phyloP scores from a whole-genome alignment of 1,284 basidiomycete species.

The Peniophora sp. region DNA sequence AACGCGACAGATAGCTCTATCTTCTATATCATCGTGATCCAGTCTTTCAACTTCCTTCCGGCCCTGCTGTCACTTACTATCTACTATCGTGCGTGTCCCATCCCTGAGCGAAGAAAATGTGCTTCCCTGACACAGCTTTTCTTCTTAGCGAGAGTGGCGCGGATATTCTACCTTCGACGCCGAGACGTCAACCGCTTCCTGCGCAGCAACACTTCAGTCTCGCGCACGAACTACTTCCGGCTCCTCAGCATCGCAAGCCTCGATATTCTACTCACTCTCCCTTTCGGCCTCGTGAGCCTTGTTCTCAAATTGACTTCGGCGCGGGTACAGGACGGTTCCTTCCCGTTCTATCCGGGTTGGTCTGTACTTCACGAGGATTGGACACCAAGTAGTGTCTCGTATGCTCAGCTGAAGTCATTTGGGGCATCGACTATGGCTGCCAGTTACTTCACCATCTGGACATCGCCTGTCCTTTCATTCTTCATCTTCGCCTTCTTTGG shows the following conservation, averaged over 20 bases:
- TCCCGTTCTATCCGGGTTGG: background rate
- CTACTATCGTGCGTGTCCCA: background rate
- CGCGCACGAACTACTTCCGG: background rate
- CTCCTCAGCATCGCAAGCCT: background rate
- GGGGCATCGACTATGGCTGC: too few relatives aligned
- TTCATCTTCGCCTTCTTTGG: too few relatives aligned
- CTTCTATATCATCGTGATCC: background rate
- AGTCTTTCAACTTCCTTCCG: background rate
- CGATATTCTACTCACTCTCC: background rate
- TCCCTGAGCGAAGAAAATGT: background rate
- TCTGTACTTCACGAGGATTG: background rate
- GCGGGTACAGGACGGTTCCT: background rate
- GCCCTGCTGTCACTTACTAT: background rate
- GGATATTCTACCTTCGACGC: background rate
- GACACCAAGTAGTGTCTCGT: background rate
- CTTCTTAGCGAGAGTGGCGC: background rate
- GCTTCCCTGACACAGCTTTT: background rate
- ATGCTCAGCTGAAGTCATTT: too few relatives aligned
- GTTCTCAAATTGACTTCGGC: background rate
- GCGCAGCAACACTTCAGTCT: background rate
- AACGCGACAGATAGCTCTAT: background rate
- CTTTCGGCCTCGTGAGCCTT: background rate
- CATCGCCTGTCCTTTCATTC: too few relatives aligned
- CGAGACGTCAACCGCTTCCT: background rate
- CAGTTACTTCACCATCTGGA: too few relatives aligned